A percentile compares a stretch with the other conserved stretches of the same genome.
Evolutionary conservation across 345 rosid genomes (phyloP).

Genomic region (Lumnitzera littorea): DNA sequence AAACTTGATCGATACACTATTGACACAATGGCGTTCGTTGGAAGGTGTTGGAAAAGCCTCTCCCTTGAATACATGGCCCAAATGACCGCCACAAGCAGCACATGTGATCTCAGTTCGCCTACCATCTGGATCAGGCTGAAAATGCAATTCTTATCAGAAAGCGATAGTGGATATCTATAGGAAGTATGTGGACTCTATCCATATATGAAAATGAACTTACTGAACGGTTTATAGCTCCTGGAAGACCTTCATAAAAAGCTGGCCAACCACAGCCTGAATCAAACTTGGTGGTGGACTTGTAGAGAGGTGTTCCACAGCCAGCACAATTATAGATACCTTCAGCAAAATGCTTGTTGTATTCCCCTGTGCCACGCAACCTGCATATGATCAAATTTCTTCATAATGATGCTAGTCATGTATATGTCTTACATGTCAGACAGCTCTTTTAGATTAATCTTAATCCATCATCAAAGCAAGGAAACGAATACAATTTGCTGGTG

Average conservation of each 20-base stretch:
- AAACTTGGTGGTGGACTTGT: constrained; percentile 55
- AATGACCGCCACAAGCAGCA: constrained; percentile 70
- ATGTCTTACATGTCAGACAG: no score
- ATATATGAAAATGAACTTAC: constrained; percentile 24
- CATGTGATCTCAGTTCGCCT: constrained; percentile 63
- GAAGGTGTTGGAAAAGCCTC: constrained; percentile 58
- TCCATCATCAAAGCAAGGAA: no score
- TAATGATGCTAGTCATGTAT: no score
- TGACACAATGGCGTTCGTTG: constrained; percentile 68
- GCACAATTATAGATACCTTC: constrained; percentile 59
- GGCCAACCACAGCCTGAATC: constrained; percentile 80
- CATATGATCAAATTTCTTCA: not conserved
- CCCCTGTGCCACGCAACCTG: constrained; percentile 42
- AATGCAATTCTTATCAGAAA: not conserved
- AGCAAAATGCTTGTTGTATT: constrained; percentile 39
- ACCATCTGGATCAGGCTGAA: constrained; percentile 76
- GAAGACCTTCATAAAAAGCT: constrained; percentile 69
- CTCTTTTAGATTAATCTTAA: no score
- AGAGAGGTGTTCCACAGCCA: constrained; percentile 62
- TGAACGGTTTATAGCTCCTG: constrained; percentile 45
- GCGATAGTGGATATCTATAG: no score
- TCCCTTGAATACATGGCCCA: constrained; percentile 78
- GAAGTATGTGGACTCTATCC: no score
- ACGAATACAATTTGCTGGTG: no score
- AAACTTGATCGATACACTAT: constrained; percentile 63